Percentiles rank a stretch among this genome's conserved stretches.
phyloP scores from a whole-genome alignment of 2,329 filamentous ascomycete genomes.

The Lanzia echinophila region DNA sequence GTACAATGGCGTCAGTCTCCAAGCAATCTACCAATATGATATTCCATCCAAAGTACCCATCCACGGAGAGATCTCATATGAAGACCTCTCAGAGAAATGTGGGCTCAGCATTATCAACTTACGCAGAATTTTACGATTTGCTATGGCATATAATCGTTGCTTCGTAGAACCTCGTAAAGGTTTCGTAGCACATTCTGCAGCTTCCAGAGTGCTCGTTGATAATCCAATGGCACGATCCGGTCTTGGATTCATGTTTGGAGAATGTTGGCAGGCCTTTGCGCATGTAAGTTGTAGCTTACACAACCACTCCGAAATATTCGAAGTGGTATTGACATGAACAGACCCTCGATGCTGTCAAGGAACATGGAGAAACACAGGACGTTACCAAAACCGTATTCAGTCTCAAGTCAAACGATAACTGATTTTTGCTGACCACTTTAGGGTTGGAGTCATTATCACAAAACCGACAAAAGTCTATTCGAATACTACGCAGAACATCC shows the following conservation, averaged over 20 bases:
- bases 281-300: neutral
- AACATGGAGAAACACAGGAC: neutral
- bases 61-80: neutral
- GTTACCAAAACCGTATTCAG: neutral
- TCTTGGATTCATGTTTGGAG: neutral
- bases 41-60: neutral
- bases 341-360: neutral
- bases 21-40: neutral
- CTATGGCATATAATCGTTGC: neutral
- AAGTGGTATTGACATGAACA: neutral
- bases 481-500: neutral
- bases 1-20: slow-evolving; percentile 1
- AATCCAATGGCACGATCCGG: neutral
- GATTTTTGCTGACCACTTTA: neutral
- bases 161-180: neutral
- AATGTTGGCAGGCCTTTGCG: neutral
- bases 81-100: neutral
- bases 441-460: neutral
- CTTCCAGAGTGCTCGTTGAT: neutral
- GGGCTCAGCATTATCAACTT: neutral
- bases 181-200: neutral
- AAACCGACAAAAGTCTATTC: neutral
- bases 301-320: neutral
- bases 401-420: neutral
- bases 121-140: neutral